Conservation (phyloP, 768 basidiomycete species). For the Rossbeevera mucosa region DNA sequence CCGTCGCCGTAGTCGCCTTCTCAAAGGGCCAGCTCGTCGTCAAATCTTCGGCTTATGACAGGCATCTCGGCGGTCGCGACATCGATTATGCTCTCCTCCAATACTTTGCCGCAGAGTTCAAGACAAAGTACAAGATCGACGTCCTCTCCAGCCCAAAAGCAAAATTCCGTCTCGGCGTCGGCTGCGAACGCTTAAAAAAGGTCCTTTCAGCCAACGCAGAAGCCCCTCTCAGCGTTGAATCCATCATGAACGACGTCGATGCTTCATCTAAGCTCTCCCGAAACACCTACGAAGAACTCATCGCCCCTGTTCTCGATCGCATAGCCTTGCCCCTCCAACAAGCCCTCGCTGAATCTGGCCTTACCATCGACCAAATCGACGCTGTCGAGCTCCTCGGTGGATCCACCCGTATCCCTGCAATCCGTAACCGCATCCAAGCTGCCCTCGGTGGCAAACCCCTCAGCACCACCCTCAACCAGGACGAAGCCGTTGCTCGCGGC, state of each 20-base stretch:
- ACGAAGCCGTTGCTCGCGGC: constrained; percentile 94
- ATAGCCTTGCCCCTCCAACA: constrained; percentile 71
- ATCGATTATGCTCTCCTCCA: constrained; percentile 88
- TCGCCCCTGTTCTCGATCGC: constrained; percentile 68
- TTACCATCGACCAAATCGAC: constrained; percentile 82
- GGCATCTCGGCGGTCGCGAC: constrained; percentile 92
- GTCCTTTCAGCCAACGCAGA: constrained; percentile 91
- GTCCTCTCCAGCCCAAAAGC: constrained; percentile 90
- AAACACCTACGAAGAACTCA: constrained; percentile 78
- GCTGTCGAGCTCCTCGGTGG: constrained; percentile 93
- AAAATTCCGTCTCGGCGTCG: constrained; percentile 80
- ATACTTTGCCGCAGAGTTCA: constrained; percentile 90
- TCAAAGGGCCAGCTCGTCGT: constrained; percentile 89
- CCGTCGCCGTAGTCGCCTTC: constrained; percentile 85
- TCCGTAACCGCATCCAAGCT: constrained; percentile 80
- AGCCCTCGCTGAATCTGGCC: constrained; percentile 75
- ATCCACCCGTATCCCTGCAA: constrained; percentile 86
- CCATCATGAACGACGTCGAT: constrained; percentile 94
- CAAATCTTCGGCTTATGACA: constrained; percentile 86
- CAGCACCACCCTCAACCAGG: constrained; percentile 92
- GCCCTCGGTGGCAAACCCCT: constrained; percentile 82
- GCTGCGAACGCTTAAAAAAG: constrained; percentile 95
- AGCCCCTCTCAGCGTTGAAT: constrained; percentile 88
- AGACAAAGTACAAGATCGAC: constrained; percentile 97
- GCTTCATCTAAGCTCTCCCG: constrained; percentile 81